Conservation (phyloP, 352 stramenopile species). For the Phytophthora kernoviae region DNA sequence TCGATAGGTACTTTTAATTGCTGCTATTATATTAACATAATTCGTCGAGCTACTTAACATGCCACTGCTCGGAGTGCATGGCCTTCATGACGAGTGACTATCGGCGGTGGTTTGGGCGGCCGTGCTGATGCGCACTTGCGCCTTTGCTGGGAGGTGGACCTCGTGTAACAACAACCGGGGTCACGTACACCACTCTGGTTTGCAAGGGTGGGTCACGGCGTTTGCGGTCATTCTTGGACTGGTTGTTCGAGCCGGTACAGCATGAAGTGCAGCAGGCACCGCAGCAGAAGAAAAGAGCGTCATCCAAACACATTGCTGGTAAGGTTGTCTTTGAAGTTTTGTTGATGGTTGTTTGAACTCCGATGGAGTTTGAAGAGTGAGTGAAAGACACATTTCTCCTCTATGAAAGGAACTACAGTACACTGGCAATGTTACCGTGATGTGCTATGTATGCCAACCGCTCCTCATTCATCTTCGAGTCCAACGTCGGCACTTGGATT, state of each 20-base stretch:
- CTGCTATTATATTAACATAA: neutral
- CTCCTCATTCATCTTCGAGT: conserved; percentile 1
- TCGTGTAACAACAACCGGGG: conserved; percentile 21
- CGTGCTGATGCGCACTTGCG: conserved; percentile 8
- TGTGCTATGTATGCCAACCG: no score
- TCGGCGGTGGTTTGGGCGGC: neutral
- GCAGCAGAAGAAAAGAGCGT: conserved; percentile 24
- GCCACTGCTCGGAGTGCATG: no score
- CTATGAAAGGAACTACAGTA: no score
- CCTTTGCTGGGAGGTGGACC: conserved; percentile 18
- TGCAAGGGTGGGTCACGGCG: conserved; percentile 9
- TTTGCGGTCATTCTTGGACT: conserved; percentile 9
- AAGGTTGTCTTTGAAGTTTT: neutral
- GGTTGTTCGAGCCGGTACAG: conserved; percentile 21
- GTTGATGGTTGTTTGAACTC: neutral
- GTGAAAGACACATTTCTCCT: neutral
- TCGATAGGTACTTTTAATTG: neutral
- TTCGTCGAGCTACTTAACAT: no score
- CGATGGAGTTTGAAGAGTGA: conserved; percentile 14
- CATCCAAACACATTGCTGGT: conserved; percentile 16
- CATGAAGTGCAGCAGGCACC: conserved; percentile 26
- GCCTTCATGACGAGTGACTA: no score
- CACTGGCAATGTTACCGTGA: no score
- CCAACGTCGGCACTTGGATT: conserved; percentile 6
- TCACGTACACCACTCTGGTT: conserved; percentile 25